phyloP scores from a whole-genome alignment of 2,329 filamentous ascomycete genomes.

The Pyricularia grisea region DNA sequence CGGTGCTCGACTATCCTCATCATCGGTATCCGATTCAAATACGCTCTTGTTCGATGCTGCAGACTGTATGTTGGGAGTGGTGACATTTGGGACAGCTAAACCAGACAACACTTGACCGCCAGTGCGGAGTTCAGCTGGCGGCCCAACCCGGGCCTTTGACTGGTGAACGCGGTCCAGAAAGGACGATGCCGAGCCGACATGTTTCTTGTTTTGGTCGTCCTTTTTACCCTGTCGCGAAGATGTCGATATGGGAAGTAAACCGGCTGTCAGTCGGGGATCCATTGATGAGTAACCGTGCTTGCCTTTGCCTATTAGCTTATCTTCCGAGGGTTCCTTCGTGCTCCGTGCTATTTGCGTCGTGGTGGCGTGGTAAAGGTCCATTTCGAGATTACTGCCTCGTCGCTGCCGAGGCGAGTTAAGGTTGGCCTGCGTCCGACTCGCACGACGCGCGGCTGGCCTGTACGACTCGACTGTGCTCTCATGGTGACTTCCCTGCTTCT shows the following conservation, averaged over 20 bases:
- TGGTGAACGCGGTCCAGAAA: not conserved
- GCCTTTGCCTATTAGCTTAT: not conserved
- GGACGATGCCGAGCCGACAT: not conserved
- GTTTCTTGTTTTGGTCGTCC: not conserved
- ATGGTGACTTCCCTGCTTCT: conserved; percentile 4
- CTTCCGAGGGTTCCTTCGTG: not conserved
- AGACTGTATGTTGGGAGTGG: conserved; percentile 8
- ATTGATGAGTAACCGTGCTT: not conserved
- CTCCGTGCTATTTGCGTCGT: conserved; percentile 12
- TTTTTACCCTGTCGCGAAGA: not conserved
- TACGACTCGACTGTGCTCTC: conserved; percentile 11
- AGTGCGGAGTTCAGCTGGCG: not conserved
- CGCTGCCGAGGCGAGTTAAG: not conserved
- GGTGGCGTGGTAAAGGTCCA: conserved; percentile 16
- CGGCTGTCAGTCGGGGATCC: not conserved
- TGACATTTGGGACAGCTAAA: not conserved
- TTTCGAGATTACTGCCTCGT: not conserved
- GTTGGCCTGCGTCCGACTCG: not conserved
- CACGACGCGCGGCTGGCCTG: not conserved
- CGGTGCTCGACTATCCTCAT: conserved; percentile 9
- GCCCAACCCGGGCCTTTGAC: not conserved
- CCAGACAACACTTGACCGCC: not conserved
- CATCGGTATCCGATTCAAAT: conserved; percentile 11
- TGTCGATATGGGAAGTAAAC: not conserved
- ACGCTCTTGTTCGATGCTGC: conserved; percentile 7